Conservation (phyloP, 2,329 filamentous ascomycete species). For the Xylariales sp. region DNA sequence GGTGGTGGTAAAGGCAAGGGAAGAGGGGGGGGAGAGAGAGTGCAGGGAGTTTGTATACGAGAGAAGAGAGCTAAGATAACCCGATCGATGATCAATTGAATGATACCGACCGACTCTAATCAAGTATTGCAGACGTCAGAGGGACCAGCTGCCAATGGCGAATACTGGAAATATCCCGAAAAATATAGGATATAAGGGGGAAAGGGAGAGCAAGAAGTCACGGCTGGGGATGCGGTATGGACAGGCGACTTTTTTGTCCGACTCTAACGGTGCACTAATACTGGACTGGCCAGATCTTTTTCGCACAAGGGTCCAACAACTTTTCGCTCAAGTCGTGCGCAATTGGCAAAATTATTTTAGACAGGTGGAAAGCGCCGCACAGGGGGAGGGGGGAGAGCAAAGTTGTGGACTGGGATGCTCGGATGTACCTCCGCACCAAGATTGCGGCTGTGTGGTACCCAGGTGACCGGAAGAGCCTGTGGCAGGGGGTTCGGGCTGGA, state of each 20-base stretch:
- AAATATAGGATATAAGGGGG: slow-evolving; percentile 1
- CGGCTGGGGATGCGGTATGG: too few relatives aligned
- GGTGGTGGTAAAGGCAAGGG: neutral
- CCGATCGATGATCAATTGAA: slow-evolving; percentile 10
- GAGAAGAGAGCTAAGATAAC: slow-evolving; percentile 8
- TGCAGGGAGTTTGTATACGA: slow-evolving; percentile 1
- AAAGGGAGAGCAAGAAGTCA: neutral
- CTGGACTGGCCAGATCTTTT: slow-evolving; percentile 8
- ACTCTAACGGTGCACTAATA: too few relatives aligned
- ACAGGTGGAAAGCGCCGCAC: too few relatives aligned
- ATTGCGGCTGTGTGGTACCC: too few relatives aligned
- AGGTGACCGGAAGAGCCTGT: too few relatives aligned
- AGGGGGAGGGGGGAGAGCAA: too few relatives aligned
- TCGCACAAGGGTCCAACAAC: slow-evolving; percentile 2
- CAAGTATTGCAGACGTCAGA: neutral
- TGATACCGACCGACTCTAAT: slow-evolving; percentile 5
- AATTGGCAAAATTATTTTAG: too few relatives aligned
- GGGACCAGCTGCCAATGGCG: neutral
- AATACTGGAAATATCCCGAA: neutral
- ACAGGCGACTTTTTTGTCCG: neutral
- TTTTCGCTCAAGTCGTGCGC: too few relatives aligned
- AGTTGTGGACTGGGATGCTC: too few relatives aligned
- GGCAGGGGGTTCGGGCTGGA: too few relatives aligned
- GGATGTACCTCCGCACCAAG: too few relatives aligned
- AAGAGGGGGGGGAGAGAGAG: slow-evolving; percentile 2